Evolutionary conservation across 73 alveolate species (phyloP).

Genomic region (Blepharisma japonicum): DNA sequence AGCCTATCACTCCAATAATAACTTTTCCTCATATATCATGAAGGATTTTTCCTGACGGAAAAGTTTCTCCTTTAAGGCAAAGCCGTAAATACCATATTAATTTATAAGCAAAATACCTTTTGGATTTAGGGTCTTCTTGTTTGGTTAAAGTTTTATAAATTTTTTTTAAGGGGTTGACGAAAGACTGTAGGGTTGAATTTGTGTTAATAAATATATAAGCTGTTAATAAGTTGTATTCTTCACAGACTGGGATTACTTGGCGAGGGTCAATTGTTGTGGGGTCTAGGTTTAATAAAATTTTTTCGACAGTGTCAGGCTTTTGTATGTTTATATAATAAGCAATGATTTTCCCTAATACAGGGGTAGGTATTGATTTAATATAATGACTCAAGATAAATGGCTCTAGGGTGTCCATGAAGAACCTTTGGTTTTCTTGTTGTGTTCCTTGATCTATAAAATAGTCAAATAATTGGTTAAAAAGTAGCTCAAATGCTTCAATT

Average conservation of each 20-base stretch:
- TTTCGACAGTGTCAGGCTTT: slow-evolving; percentile 9
- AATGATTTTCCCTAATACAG: neutral
- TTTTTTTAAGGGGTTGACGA: neutral
- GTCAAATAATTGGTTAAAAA: neutral
- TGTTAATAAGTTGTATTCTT: slow-evolving; percentile 1
- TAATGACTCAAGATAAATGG: slow-evolving; percentile 1
- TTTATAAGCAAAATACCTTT: neutral
- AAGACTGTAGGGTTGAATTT: neutral
- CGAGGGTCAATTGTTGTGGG: neutral
- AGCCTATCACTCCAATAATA: neutral
- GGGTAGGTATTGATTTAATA: neutral
- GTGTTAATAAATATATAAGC: neutral
- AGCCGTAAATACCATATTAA: slow-evolving; percentile 15
- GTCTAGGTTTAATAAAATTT: slow-evolving; percentile 15
- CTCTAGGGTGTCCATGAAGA: slow-evolving; percentile 23
- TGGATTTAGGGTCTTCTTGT: neutral
- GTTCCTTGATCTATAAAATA: neutral
- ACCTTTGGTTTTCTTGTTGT: neutral
- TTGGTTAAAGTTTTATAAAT: neutral
- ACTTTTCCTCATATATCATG: neutral
- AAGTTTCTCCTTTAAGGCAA: slow-evolving; percentile 15
- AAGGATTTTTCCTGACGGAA: slow-evolving; percentile 16
- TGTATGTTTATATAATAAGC: neutral
- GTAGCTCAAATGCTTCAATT: slow-evolving; percentile 6
- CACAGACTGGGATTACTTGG: slow-evolving; percentile 9